Base-by-base conservation (phyloP, 1,139 yeast genomes). In the Magnusiomyces magnusii region DNA sequence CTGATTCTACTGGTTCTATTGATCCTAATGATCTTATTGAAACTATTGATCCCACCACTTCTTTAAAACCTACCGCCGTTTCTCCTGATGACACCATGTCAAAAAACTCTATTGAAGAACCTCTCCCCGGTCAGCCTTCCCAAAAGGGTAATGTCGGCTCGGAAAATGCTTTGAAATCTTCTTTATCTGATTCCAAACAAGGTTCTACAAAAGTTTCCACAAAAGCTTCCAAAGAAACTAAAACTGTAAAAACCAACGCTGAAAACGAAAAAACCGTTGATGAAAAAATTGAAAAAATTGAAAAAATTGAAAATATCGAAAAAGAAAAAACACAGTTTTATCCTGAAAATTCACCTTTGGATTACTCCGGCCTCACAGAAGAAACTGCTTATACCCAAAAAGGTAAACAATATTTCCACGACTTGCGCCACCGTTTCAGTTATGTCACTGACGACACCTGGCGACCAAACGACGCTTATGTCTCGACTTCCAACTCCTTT, bases 401-500 rank as follows among this genome's bases (percentile, higher is more conserved):
- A 27, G 27, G 27, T 7, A 23, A 19, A 13, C 27, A 13, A 10
- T 47, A 47, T 27, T 47, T 47, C 50, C 36, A 53, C 36, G 24
- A 23, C 9, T 17, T n/a, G 15, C 3, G 28, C 25, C 10, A 41
- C 21, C 23, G 55, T 7, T 39, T 31, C 55, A 24, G 50, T 9
- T 53, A 39, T 25, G 55, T 53, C 3, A 41, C 34, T 24, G 50
- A 56, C 17, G 62, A 60, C 27, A 58, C 61, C 2, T 62, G 64
- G 64, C 51, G 64, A 42, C 57, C 57, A 1, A 9, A 51, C 27
- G 59, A 54, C n/a, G 50, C 56, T 10, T 60, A 54, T 42, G 49
- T 24, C 3, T 17, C 55, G 7, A 27, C 49, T n/a, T 27, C 28
- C 55, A 53, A 53, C 31, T 25, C 25, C 3, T 10, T 23, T 3